Conservation (phyloP, 768 basidiomycete genomes). For the Lentinula boryana region DNA sequence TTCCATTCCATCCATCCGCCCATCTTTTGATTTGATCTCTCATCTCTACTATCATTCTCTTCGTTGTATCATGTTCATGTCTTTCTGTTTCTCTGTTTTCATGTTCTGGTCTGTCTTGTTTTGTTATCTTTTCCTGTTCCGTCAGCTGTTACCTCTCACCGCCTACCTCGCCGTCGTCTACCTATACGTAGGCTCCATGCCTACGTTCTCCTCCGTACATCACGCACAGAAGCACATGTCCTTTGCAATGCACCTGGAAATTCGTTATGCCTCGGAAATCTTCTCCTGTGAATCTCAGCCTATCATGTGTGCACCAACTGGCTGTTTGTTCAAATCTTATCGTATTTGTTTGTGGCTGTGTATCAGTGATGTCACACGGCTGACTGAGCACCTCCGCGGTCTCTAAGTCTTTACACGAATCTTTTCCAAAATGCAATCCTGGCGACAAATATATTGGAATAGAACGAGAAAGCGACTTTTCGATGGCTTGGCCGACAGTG, state of each 20-base stretch:
- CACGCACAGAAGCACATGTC: too few species aligned
- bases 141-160: neutral
- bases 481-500: conserved; percentile 6
- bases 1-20: neutral
- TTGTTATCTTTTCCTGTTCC: neutral
- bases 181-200: neutral
- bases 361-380: neutral
- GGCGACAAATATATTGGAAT: conserved; percentile 4
- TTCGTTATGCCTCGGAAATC: too few species aligned
- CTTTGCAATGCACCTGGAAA: too few species aligned
- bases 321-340: too few species aligned
- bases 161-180: neutral
- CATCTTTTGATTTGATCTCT: neutral
- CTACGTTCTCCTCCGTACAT: too few species aligned
- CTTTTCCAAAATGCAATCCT: neutral
- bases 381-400: neutral
- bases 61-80: conserved; percentile 10
- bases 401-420: neutral
- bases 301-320: too few species aligned
- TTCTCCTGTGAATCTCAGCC: too few species aligned
- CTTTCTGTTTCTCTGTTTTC: neutral
- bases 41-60: conserved; percentile 4
- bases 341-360: neutral
- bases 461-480: neutral
- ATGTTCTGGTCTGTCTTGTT: neutral